Evolutionary conservation across 208 protist genomes (phyloP), one percentile per base, ranked within the genome.

Genomic region (Leishmania lainsoni): DNA sequence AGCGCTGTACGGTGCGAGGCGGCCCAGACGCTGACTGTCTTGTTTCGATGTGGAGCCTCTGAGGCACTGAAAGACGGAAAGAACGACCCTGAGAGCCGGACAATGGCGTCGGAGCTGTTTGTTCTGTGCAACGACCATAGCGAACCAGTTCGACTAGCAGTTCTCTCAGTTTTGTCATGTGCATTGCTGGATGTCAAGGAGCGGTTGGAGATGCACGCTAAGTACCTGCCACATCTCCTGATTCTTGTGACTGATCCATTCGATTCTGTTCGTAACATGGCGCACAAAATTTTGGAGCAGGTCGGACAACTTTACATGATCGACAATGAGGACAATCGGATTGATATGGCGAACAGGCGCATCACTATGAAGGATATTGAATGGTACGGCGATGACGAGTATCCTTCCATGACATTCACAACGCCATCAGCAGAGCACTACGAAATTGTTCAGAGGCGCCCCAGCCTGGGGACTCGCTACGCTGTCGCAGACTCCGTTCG

Each of bases 331-430:
- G 95, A 98, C 75, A 97, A 98, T 71, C 86, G 91, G 0, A 95
- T 96, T 54, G 91, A 98, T 81, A 76, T 98, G 75, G 85, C 87
- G 26, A 93, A 87, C 26, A 87, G 95, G 71, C 92, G 91, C 26
- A 79, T 98, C 16, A 95, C 93, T 22, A 92, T 97, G 89, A 98
- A 97, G 75, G 95, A 98, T 83, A 96, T 98, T 86, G 92, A 96
- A 59, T 98, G 95, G 95, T 98, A 98, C 86, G 95, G 85, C 26
- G 95, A 98, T 81, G 95, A 97, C 68, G 93, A 95, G 61, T 96
- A 98, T 79, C 92, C 93, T 16, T 78, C 91, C 77, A 95, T 98
- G 91, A 39, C 52, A 12, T 65, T 89, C 35, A 78, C 72, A 26
- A 68, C 75, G 3, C 2, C 14, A 0, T 45, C 61, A 51, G 39